Evolutionary conservation across 1,139 yeast genomes (phyloP), one percentile per base, ranked within the genome.

Genomic region (Saccharomyces hybrid): DNA sequence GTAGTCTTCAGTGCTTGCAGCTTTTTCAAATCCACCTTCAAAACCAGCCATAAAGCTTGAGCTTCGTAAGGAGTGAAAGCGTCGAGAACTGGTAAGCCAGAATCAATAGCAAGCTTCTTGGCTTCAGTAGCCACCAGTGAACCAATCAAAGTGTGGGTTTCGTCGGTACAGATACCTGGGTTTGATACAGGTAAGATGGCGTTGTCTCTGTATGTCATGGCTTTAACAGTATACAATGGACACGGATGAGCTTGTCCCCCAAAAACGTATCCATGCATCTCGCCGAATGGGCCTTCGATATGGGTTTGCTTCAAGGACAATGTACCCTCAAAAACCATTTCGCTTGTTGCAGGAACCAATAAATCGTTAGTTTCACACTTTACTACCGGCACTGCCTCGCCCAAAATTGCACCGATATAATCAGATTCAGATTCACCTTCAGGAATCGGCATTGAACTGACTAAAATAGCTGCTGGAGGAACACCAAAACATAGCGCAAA

Each of bases 391-490:
- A 63, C 46, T 2, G 66, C 49, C 53, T 62, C 61, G 41, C 66
- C 65, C 13, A 60, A 52, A 8, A 62, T 31, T 7, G 64, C 63
- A 27, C 66, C 64, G 34, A 61, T 53, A 52, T 58, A 62, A 20
- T 63, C 66, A 2, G 56, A 52, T 55, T 62, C 67, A 23, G 58
- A 51, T n/a, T 47, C 61, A 5, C 61, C 62, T 9, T 53, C 65
- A 4, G 67, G 65, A 14, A 64, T 58, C n/a, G 67, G 64, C 65
- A 63, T 61, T 9, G 65, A 61, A 28, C 59, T 52, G 4, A 58
- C 62, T 34, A 63, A 47, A 23, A 63, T 62, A 13, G 65, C 64
- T n/a, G 65, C 65, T 5, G 66, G 65, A 11, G 65, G 67, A 13
- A 61, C 66, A 49, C 67, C 67, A 51, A 64, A 64, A 48, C 62